phyloP scores from a whole-genome alignment of 768 basidiomycete species.

The Suillus subluteus region DNA sequence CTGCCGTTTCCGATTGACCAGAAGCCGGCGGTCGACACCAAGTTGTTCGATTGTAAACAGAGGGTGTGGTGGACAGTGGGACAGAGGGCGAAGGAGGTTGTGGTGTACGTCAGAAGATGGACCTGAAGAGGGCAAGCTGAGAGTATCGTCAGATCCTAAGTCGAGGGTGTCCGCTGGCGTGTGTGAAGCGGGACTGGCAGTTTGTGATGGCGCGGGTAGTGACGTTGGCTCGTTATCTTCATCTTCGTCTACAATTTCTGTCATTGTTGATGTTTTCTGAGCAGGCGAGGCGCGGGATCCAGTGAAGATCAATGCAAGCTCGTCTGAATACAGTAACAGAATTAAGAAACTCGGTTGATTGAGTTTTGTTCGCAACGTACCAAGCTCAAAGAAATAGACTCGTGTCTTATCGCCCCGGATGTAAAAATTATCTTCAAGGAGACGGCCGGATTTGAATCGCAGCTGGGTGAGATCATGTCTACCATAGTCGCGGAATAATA shows the following conservation, averaged over 20 bases:
- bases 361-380: conserved; percentile 40
- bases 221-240: conserved; percentile 19
- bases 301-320: conserved; percentile 80
- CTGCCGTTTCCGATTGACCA: conserved; percentile 93
- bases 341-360: neutral
- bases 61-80: conserved; percentile 47
- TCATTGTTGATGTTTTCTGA: conserved; percentile 33
- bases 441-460: conserved; percentile 84
- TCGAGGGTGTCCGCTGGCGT: conserved; percentile 16
- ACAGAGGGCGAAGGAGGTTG: conserved; percentile 34
- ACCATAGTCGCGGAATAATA: conserved; percentile 93
- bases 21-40: conserved; percentile 85
- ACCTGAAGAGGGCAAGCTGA: conserved; percentile 7
- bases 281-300: conserved; percentile 49
- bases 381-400: conserved; percentile 94
- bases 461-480: conserved; percentile 94
- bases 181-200: conserved; percentile 11
- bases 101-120: conserved; percentile 36
- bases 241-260: conserved; percentile 40
- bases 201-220: neutral
- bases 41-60: conserved; percentile 84
- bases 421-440: conserved; percentile 94
- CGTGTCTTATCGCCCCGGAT: conserved; percentile 96
- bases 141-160: neutral
- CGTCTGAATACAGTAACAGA: conserved; percentile 51